These are phyloP conservation scores for Penicillium digitatum DNA, from an alignment of 2,329 filamentous ascomycete species.

Conservation along the genomic window DNA sequence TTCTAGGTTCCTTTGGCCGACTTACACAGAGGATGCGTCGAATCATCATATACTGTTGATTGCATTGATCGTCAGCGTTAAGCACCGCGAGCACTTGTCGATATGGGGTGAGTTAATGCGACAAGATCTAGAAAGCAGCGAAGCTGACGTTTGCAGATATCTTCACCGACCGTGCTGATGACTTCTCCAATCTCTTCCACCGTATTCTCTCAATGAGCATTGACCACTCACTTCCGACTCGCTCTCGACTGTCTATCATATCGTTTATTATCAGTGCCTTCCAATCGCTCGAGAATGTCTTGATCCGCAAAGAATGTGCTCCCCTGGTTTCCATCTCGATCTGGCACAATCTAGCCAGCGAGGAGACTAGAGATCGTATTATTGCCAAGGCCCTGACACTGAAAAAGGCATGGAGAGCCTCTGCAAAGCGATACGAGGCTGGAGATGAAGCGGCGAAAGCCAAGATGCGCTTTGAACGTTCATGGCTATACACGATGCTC, in stretches of 20 bases:
- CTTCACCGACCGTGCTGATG: constrained; percentile 70
- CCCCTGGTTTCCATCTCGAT: constrained; percentile 90
- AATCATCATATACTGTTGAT: constrained; percentile 89
- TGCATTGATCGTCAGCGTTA: constrained; percentile 79
- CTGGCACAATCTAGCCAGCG: constrained; percentile 87
- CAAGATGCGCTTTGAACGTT: constrained; percentile 80
- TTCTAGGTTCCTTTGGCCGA: constrained; percentile 87
- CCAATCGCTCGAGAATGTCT: constrained; percentile 81
- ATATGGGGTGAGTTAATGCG: constrained; percentile 67
- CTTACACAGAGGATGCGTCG: constrained; percentile 80
- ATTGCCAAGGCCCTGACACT: constrained; percentile 71
- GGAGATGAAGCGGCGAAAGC: constrained; percentile 76
- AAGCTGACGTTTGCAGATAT: constrained; percentile 53
- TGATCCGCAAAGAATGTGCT: constrained; percentile 93
- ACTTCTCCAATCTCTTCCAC: constrained; percentile 86
- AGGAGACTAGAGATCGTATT: constrained; percentile 66
- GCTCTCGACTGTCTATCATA: constrained; percentile 75
- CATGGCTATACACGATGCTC: constrained; percentile 84
- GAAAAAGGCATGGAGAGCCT: constrained; percentile 85
- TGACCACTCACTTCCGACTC: constrained; percentile 61
- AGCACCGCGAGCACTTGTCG: constrained; percentile 78
- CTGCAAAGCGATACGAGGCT: constrained; percentile 79
- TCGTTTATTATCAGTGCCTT: constrained; percentile 88
- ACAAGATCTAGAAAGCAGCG: background rate
- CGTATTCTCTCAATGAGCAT: constrained; percentile 83